These are phyloP conservation scores for Ophiosphaerella herpotricha DNA, from an alignment of 2,329 filamentous ascomycete genomes.

Conservation along the genomic window DNA sequence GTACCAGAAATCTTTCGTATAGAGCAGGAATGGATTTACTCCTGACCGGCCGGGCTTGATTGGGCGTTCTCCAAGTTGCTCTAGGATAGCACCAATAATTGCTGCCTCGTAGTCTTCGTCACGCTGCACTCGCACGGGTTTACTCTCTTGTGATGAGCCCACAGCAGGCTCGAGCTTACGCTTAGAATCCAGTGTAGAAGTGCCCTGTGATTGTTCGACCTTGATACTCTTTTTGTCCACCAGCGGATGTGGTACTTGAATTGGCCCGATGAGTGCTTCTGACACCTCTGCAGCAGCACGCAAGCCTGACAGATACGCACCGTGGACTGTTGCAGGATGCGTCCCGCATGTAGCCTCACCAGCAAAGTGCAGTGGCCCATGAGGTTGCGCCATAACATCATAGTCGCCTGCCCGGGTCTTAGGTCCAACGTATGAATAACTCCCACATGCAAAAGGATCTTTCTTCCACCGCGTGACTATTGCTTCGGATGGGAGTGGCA, in stretches of 20 bases:
- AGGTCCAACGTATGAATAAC: constrained; percentile 91
- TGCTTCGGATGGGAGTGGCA: constrained; percentile 80
- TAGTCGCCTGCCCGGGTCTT: constrained; percentile 86
- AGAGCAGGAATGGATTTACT: constrained; percentile 86
- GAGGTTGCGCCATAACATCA: constrained; percentile 80
- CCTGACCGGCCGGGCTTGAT: constrained; percentile 72
- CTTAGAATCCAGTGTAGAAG: constrained; percentile 23
- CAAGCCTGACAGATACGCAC: constrained; percentile 91
- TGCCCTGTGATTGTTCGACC: constrained; percentile 21
- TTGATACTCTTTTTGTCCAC: constrained; percentile 64
- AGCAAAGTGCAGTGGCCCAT: constrained; percentile 91
- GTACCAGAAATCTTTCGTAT: constrained; percentile 75
- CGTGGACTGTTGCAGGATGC: constrained; percentile 95
- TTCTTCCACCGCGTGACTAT: constrained; percentile 92
- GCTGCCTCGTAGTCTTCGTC: constrained; percentile 60
- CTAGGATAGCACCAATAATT: constrained; percentile 61
- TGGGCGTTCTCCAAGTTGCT: constrained; percentile 74
- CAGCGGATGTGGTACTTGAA: constrained; percentile 74
- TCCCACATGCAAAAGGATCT: constrained; percentile 89
- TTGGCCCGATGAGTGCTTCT: constrained; percentile 78
- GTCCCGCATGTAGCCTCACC: constrained; percentile 96
- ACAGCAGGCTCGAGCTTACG: constrained; percentile 29
- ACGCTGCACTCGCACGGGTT: constrained; percentile 29
- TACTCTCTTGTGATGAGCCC: constrained; percentile 14
- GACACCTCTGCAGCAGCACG: constrained; percentile 87